Conservation (phyloP, 2,329 filamentous ascomycete genomes). For the Sporothrix pseudoabietina region DNA sequence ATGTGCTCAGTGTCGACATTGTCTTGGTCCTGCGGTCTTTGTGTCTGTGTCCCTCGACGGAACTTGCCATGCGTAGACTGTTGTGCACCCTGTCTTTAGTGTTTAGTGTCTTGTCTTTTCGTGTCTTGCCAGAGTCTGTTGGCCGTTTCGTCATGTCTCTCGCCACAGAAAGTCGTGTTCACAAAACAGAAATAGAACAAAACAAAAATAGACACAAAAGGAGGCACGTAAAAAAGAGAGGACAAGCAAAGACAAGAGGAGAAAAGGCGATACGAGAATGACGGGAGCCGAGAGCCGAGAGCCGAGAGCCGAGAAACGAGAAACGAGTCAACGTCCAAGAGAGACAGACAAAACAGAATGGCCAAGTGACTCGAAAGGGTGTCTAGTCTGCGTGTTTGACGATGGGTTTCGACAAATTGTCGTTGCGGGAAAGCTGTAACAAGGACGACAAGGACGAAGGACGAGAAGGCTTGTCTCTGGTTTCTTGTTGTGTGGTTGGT, state of each 20-base stretch:
- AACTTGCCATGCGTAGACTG: not conserved
- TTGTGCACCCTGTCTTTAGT: not conserved
- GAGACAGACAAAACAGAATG: not conserved
- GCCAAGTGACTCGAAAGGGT: constrained; percentile 29
- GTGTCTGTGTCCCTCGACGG: not conserved
- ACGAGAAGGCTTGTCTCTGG: constrained; percentile 36
- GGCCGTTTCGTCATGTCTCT: constrained; percentile 13
- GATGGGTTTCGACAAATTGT: constrained; percentile 43
- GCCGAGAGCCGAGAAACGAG: not conserved
- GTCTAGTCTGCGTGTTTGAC: constrained; percentile 48
- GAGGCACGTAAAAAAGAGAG: no score
- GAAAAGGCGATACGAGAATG: not conserved
- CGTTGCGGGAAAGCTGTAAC: constrained; percentile 46
- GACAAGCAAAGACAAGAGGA: not conserved
- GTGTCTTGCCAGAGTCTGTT: not conserved
- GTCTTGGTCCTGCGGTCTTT: not conserved
- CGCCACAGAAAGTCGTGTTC: not conserved
- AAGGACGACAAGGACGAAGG: constrained; percentile 38
- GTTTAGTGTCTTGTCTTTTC: no score
- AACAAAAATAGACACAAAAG: constrained; percentile 5
- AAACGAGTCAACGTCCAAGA: not conserved
- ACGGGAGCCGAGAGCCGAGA: no score
- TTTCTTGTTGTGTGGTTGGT: constrained; percentile 25
- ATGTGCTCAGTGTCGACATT: not conserved
- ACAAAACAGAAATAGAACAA: not conserved